A percentile compares a stretch with the other conserved stretches of the same genome.
phyloP scores from a whole-genome alignment of 148 eudicot genomes.

The Vaccinium vitisidaea region DNA sequence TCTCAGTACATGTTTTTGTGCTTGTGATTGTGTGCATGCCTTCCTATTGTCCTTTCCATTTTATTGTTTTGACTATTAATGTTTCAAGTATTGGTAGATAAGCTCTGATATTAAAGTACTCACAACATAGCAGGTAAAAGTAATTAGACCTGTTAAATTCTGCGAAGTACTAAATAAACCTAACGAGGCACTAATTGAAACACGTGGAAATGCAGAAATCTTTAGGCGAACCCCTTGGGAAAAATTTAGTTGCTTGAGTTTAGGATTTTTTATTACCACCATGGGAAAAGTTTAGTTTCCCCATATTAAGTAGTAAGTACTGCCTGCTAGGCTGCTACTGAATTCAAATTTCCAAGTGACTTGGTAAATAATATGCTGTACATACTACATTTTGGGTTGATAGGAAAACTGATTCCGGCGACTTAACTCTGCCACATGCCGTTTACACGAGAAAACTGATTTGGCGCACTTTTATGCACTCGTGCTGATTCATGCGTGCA shows the following conservation, averaged over 20 bases:
- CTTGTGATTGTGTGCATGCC: not conserved
- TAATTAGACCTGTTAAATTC: not conserved
- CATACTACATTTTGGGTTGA: not conserved
- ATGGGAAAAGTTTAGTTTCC: not conserved
- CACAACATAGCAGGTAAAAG: not conserved
- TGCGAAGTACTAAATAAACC: not conserved
- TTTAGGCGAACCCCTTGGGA: not conserved
- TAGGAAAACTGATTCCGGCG: not conserved
- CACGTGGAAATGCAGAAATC: not conserved
- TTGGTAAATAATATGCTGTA: not conserved
- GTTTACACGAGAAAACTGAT: not conserved
- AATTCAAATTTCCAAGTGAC: not conserved
- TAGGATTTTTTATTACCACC: too few relatives aligned
- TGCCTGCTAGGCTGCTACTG: not conserved
- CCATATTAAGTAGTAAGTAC: not conserved
- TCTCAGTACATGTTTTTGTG: not conserved
- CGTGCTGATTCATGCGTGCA: not conserved
- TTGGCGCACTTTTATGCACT: not conserved
- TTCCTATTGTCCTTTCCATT: not conserved
- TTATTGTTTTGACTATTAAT: not conserved
- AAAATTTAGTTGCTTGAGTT: not conserved
- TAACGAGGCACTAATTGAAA: not conserved
- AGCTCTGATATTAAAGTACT: not conserved
- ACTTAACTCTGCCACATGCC: not conserved
- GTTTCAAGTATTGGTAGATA: not conserved